These are phyloP conservation scores for Taxillus chinensis DNA, from an alignment of 164 flowering plant species.

Conservation along the genomic window DNA sequence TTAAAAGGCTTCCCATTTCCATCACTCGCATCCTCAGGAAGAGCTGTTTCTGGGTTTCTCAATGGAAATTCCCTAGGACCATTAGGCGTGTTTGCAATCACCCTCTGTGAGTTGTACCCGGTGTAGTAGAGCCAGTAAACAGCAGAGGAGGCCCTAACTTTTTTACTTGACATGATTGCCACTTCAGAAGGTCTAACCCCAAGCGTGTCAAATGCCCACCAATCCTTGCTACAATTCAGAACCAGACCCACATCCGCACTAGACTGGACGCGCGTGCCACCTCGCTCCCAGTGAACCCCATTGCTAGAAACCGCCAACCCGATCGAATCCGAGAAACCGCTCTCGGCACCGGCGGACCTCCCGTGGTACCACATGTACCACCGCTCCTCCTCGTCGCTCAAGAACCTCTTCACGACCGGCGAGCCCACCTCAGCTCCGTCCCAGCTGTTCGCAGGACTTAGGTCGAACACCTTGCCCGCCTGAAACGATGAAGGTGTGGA, in stretches of 20 bases:
- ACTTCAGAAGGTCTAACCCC: slow-evolving; percentile 65
- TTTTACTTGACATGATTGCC: slow-evolving; percentile 65
- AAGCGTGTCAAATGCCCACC: slow-evolving; percentile 87
- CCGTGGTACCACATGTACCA: slow-evolving; percentile 97
- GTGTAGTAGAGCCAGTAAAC: slow-evolving; percentile 93
- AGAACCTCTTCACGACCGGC: slow-evolving; percentile 72
- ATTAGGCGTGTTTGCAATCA: slow-evolving; percentile 3
- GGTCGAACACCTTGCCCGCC: slow-evolving; percentile 59
- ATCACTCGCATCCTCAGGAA: slow-evolving; percentile 1
- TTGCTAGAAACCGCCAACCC: slow-evolving; percentile 82
- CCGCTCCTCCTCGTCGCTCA: slow-evolving; percentile 80
- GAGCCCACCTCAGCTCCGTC: slow-evolving; percentile 60
- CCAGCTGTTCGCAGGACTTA: slow-evolving; percentile 49
- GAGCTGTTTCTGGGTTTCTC: slow-evolving; percentile 27
- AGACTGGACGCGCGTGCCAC: slow-evolving; percentile 29
- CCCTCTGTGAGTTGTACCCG: slow-evolving; percentile 42
- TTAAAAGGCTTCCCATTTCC: slow-evolving; percentile 13
- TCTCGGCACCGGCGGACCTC: slow-evolving; percentile 9
- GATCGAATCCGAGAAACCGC: slow-evolving; percentile 26
- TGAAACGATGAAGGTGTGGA: slow-evolving; percentile 8
- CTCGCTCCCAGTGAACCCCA: slow-evolving; percentile 83
- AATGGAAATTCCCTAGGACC: slow-evolving; percentile 7
- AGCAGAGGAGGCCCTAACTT: slow-evolving; percentile 41
- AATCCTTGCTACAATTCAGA: slow-evolving; percentile 52
- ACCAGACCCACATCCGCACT: slow-evolving; percentile 47